Conservation (phyloP, 1,284 basidiomycete species). For the Moesziomyces sp. region DNA sequence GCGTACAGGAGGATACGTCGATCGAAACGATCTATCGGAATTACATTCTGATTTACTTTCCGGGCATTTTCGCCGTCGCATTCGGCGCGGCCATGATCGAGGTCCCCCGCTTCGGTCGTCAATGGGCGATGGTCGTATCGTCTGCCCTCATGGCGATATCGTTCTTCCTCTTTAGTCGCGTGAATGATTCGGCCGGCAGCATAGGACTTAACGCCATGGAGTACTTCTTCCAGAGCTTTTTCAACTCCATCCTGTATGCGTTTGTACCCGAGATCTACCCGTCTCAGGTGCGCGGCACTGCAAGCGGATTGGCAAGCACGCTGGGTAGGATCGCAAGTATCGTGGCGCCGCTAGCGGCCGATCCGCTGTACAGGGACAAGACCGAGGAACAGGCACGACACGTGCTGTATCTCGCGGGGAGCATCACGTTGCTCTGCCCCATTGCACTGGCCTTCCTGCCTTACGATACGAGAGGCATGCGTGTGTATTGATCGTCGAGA, state of each 20-base stretch:
- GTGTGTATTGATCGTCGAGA: conserved; percentile 25
- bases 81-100: conserved; percentile 68
- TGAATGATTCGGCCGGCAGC: conserved; percentile 2
- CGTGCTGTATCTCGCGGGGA: conserved; percentile 55
- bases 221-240: conserved; percentile 68
- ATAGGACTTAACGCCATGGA: conserved; percentile 68
- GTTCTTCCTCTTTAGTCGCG: conserved; percentile 68
- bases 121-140: conserved; percentile 69
- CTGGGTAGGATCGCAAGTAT: conserved; percentile 68
- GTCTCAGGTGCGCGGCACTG: conserved; percentile 68
- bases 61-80: conserved; percentile 52
- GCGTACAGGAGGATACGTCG: conserved; percentile 61
- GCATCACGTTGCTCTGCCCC: conserved; percentile 51
- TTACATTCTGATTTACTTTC: conserved; percentile 51
- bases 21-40: conserved; percentile 69
- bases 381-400: conserved; percentile 42
- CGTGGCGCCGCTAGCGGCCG: conserved; percentile 68
- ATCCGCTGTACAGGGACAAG: conserved; percentile 75
- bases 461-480: conserved; percentile 53
- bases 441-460: conserved; percentile 53
- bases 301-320: conserved; percentile 67
- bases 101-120: conserved; percentile 68
- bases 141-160: conserved; percentile 68
- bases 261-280: conserved; percentile 69
- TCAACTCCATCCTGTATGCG: conserved; percentile 69